Percentiles rank a stretch among this genome's conserved stretches.
phyloP scores from a whole-genome alignment of 1,284 basidiomycete genomes.

The Serendipita sp. region DNA sequence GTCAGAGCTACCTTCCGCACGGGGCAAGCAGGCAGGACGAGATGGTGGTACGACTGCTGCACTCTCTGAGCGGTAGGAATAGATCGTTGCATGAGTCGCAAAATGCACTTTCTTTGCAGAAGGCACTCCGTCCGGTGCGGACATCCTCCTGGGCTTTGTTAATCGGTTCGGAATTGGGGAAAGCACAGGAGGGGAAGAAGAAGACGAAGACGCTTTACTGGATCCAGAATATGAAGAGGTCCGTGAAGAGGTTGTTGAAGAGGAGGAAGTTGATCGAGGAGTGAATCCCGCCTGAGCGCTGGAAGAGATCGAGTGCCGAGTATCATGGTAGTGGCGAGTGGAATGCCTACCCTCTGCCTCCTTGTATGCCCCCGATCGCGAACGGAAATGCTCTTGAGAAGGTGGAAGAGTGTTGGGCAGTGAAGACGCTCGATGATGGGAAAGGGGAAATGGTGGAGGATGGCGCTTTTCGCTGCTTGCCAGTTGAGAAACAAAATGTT shows the following conservation, averaged over 20 bases:
- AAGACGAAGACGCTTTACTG: background rate
- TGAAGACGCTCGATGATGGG: background rate
- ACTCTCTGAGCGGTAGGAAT: background rate
- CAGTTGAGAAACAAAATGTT: background rate
- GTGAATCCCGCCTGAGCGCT: too few relatives aligned
- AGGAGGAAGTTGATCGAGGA: background rate
- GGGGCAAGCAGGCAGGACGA: background rate
- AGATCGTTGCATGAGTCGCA: background rate
- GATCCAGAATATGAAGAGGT: background rate
- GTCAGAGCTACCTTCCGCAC: background rate
- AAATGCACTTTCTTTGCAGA: background rate
- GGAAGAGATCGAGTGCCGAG: too few relatives aligned
- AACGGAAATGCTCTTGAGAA: too few relatives aligned
- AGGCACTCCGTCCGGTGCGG: background rate
- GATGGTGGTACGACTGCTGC: background rate
- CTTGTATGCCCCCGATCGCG: too few relatives aligned
- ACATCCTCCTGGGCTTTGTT: background rate
- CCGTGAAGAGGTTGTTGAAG: background rate
- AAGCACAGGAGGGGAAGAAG: background rate
- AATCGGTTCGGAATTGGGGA: slow-evolving; percentile 1
- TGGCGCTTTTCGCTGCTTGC: background rate
- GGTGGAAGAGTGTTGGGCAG: too few relatives aligned
- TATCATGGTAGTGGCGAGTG: too few relatives aligned
- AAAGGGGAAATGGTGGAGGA: background rate
- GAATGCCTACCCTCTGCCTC: too few relatives aligned